Conservation (phyloP, 805 yeast genomes). For the Komagataella ulmi region DNA sequence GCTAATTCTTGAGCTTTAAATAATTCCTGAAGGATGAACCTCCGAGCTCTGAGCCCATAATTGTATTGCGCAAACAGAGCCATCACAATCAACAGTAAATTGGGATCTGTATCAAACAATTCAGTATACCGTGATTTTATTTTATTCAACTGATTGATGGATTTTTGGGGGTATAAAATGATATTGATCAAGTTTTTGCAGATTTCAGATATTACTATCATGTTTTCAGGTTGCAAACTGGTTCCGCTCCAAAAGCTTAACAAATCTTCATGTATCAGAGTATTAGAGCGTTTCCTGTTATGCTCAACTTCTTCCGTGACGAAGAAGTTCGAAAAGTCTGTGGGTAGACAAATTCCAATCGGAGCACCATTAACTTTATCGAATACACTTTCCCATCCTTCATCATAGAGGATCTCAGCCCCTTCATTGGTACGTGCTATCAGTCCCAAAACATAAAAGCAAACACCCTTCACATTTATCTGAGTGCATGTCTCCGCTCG, state of each 20-base stretch:
- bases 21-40: slow-evolving; percentile 47
- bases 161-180: slow-evolving; percentile 15
- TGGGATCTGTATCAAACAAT: slow-evolving; percentile 37
- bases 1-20: slow-evolving; percentile 40
- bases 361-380: slow-evolving; percentile 26
- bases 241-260: neutral
- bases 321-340: slow-evolving; percentile 9
- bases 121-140: slow-evolving; percentile 37
- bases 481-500: slow-evolving; percentile 32
- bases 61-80: slow-evolving; percentile 40
- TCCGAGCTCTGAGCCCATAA: slow-evolving; percentile 48
- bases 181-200: slow-evolving; percentile 15
- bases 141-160: slow-evolving; percentile 26
- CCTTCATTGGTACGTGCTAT: slow-evolving; percentile 68
- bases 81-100: slow-evolving; percentile 37
- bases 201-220: slow-evolving; percentile 11
- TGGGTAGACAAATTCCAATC: slow-evolving; percentile 14
- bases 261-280: neutral
- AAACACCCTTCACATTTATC: slow-evolving; percentile 60
- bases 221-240: neutral
- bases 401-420: slow-evolving; percentile 70
- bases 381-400: slow-evolving; percentile 52
- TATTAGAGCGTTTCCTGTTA: neutral
- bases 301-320: neutral
- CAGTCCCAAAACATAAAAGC: slow-evolving; percentile 68